Percentiles rank a stretch among this genome's conserved stretches.
Conservation (phyloP, 345 rosid species). For the Turritis glabra region DNA sequence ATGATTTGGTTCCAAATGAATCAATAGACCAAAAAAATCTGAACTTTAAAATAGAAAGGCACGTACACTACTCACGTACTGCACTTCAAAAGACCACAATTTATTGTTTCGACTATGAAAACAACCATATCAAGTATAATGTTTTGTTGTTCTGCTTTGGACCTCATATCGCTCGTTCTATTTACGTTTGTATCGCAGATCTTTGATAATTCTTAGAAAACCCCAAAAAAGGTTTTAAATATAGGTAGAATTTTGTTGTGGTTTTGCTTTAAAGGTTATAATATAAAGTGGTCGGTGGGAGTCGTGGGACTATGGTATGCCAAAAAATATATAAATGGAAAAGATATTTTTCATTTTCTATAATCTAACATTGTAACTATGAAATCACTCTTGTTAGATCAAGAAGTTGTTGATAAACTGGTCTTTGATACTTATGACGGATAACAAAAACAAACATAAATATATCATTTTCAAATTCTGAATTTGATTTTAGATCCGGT, state of each 20-base stretch:
- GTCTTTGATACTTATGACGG: background rate
- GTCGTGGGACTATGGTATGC: background rate
- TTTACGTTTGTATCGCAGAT: background rate
- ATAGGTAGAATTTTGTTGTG: background rate
- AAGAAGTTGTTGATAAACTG: background rate
- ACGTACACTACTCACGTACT: background rate
- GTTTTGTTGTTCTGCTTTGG: background rate
- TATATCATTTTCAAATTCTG: background rate
- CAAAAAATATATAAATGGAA: background rate
- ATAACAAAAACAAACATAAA: background rate
- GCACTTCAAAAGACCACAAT: background rate
- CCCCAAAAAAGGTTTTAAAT: background rate
- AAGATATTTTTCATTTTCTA: background rate
- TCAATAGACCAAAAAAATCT: too few relatives aligned
- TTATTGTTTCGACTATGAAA: background rate
- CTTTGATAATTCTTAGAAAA: background rate
- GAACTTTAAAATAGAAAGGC: too few relatives aligned
- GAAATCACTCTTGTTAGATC: background rate
- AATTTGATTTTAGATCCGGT: background rate
- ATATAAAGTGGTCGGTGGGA: background rate
- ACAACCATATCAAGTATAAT: background rate
- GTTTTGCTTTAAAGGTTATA: background rate
- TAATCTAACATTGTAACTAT: background rate
- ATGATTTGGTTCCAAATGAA: too few relatives aligned
- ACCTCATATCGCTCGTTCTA: background rate